Evolutionary conservation across 441 rosid genomes (phyloP).

Genomic region (Rhodomyrtus psidioides): DNA sequence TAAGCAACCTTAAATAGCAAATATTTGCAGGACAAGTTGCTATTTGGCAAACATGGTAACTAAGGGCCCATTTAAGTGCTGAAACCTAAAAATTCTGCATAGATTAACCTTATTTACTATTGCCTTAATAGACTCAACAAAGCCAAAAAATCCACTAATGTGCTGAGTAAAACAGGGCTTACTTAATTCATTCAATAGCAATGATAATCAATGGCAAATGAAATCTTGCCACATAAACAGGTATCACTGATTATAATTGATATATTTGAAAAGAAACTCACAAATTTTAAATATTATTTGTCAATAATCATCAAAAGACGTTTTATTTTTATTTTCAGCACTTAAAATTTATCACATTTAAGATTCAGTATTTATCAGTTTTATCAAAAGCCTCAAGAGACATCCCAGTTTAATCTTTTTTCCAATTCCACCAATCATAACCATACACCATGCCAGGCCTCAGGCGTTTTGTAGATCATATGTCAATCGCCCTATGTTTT

Average conservation of each 20-base stretch:
- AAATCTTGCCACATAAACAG: background rate
- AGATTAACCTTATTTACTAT: background rate
- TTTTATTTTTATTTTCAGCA: background rate
- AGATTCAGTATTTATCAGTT: background rate
- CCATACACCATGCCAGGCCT: background rate
- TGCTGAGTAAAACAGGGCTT: background rate
- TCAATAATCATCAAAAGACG: background rate
- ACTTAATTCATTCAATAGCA: background rate
- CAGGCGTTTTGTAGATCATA: background rate
- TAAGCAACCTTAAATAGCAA: background rate
- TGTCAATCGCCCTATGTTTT: background rate
- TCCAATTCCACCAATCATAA: background rate
- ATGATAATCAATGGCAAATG: background rate
- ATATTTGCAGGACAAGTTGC: background rate
- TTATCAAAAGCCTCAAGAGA: background rate
- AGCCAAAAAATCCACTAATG: background rate
- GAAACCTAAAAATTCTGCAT: background rate
- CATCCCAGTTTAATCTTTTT: background rate
- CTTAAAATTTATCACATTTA: background rate
- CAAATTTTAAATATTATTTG: background rate
- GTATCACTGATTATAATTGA: background rate
- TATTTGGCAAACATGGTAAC: background rate
- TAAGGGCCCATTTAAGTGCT: background rate
- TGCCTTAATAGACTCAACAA: background rate
- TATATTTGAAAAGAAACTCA: background rate